A percentile compares a stretch with the other conserved stretches of the same genome.
phyloP scores from a whole-genome alignment of 768 basidiomycete genomes.

The Russula emetica region DNA sequence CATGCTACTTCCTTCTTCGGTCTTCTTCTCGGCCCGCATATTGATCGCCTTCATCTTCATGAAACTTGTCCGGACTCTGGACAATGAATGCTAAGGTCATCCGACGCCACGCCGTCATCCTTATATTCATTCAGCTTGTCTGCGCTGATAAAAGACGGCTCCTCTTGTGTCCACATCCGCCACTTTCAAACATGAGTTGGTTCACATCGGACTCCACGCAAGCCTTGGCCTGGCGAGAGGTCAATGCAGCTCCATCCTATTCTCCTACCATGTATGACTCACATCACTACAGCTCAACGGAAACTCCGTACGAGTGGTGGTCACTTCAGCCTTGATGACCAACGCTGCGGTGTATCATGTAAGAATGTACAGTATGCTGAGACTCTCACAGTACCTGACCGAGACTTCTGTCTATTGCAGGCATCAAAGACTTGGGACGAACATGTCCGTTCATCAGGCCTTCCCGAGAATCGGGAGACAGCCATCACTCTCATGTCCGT shows the following conservation, averaged over 20 bases:
- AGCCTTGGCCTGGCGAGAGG: constrained; percentile 21
- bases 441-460: constrained; percentile 18
- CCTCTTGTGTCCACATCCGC: neutral
- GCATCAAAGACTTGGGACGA: constrained; percentile 25
- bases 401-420: neutral
- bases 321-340: constrained; percentile 21
- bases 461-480: constrained; percentile 21
- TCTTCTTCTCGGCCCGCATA: neutral
- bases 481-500: constrained; percentile 24
- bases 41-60: constrained; percentile 23
- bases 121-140: neutral
- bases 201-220: constrained; percentile 19
- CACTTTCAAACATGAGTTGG: constrained; percentile 24
- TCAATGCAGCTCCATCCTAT: neutral
- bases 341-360: constrained; percentile 26
- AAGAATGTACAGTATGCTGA: neutral
- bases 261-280: constrained; percentile 1
- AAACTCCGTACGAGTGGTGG: constrained; percentile 16
- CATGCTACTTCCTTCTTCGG: constrained; percentile 1
- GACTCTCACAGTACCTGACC: neutral
- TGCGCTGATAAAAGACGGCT: constrained; percentile 15
- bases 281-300: constrained; percentile 14
- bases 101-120: constrained; percentile 13
- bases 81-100: constrained; percentile 17
- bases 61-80: constrained; percentile 9